Evolutionary conservation across 192 early-diverging fungal genomes (phyloP).

Genomic region (Coemansia asiatica): DNA sequence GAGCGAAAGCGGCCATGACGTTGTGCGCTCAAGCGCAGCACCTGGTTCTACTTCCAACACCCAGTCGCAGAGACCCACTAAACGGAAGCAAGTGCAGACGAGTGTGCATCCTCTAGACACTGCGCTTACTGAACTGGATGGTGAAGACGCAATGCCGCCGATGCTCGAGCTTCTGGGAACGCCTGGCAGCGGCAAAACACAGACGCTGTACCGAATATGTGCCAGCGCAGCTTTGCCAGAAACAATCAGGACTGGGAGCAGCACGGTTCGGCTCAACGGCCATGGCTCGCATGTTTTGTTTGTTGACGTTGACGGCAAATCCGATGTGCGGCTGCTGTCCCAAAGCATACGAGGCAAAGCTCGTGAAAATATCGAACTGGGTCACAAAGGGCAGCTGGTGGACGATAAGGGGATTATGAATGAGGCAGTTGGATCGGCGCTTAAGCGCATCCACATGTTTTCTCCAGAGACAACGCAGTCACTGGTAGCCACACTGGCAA

Average conservation of each 20-base stretch:
- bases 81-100: neutral
- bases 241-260: neutral
- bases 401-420: neutral
- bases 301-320: conserved; percentile 33
- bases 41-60: neutral
- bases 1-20: conserved; percentile 22
- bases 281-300: conserved; percentile 19
- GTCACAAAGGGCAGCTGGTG: neutral
- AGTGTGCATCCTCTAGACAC: conserved; percentile 23
- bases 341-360: conserved; percentile 3
- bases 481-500: conserved; percentile 37
- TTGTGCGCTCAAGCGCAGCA: neutral
- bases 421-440: neutral
- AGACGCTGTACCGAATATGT: conserved; percentile 34
- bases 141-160: neutral
- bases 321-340: conserved; percentile 14
- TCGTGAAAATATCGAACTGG: neutral
- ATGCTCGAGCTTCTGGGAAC: conserved; percentile 36
- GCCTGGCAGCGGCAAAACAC: conserved; percentile 48
- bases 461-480: conserved; percentile 19
- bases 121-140: conserved; percentile 2
- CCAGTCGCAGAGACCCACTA: neutral
- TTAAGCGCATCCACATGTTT: conserved; percentile 35
- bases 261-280: conserved; percentile 1
- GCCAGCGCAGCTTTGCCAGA: conserved; percentile 13